A percentile compares a stretch with the other conserved stretches of the same genome.
These are phyloP conservation scores for Magnaporthiopsis incrustans DNA, from an alignment of 2,329 filamentous ascomycete genomes.

Conservation along the genomic window DNA sequence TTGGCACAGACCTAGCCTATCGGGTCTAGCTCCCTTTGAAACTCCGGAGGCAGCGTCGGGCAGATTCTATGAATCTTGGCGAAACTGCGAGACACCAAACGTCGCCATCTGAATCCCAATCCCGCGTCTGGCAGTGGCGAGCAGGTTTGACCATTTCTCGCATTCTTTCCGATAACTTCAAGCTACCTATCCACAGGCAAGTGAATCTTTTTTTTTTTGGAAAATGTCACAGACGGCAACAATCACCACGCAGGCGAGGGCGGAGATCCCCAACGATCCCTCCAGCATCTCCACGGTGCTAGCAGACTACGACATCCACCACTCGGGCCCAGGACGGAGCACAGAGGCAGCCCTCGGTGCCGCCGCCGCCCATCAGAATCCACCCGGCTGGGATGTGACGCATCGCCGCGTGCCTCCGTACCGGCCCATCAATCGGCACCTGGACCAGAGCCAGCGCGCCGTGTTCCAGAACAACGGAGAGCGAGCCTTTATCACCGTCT, in stretches of 20 bases:
- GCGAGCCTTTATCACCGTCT: conserved; percentile 15
- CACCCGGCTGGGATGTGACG: conserved; percentile 14
- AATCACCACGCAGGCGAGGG: background rate
- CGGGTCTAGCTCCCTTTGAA: too few relatives aligned
- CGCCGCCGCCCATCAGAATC: conserved; percentile 12
- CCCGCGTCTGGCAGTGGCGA: too few relatives aligned
- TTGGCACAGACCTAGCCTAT: too few relatives aligned
- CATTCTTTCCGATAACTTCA: background rate
- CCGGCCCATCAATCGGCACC: conserved; percentile 15
- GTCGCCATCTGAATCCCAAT: too few relatives aligned
- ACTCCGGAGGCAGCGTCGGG: too few relatives aligned
- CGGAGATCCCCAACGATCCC: background rate
- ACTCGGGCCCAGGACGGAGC: conserved; percentile 8
- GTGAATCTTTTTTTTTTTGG: too few relatives aligned
- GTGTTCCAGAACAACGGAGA: conserved; percentile 15
- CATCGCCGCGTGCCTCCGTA: conserved; percentile 18
- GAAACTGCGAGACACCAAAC: too few relatives aligned
- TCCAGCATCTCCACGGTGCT: background rate
- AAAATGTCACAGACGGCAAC: conserved; percentile 5
- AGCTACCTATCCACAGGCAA: background rate
- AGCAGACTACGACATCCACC: conserved; percentile 5
- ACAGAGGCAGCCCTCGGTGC: conserved; percentile 20
- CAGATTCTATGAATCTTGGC: too few relatives aligned
- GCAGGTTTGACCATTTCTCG: too few relatives aligned
- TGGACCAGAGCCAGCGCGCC: conserved; percentile 13